Conservation (phyloP, 345 rosid species). For the Rubroshorea leprosula region DNA sequence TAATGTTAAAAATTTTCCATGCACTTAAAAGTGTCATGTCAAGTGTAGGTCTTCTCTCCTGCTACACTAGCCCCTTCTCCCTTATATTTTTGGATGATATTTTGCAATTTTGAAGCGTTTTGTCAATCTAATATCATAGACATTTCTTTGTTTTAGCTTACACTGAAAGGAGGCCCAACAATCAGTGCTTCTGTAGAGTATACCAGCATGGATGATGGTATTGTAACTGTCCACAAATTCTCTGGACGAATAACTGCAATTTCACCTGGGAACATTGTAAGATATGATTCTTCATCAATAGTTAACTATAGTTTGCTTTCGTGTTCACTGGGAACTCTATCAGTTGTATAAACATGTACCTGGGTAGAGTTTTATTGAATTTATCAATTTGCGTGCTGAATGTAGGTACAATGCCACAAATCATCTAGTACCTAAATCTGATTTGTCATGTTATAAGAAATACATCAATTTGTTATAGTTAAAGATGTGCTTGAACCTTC, state of each 20-base stretch:
- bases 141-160: constrained; percentile 37
- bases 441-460: no score
- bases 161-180: constrained; percentile 83
- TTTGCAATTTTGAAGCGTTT: constrained; percentile 6
- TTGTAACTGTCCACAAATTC: constrained; percentile 53
- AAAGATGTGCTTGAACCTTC: no score
- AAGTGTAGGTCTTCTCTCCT: not conserved
- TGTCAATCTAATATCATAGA: constrained; percentile 9
- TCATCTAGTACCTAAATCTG: no score
- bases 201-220: constrained; percentile 46
- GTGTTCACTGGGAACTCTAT: not conserved
- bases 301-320: not conserved
- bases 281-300: constrained; percentile 23
- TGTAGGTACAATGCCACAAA: not conserved
- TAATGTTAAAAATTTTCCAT: constrained; percentile 8
- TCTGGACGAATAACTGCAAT: constrained; percentile 61
- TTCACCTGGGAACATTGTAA: constrained; percentile 87
- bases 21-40: no score
- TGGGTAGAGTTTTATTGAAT: not conserved
- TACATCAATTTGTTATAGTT: no score
- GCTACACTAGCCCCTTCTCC: not conserved
- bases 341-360: not conserved
- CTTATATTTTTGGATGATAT: constrained; percentile 5
- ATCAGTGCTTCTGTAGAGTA: constrained; percentile 59
- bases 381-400: not conserved